Percentiles rank a stretch among this genome's conserved stretches.
phyloP scores from a whole-genome alignment of 1,284 basidiomycete species.

The Ceratobasidium sp. region DNA sequence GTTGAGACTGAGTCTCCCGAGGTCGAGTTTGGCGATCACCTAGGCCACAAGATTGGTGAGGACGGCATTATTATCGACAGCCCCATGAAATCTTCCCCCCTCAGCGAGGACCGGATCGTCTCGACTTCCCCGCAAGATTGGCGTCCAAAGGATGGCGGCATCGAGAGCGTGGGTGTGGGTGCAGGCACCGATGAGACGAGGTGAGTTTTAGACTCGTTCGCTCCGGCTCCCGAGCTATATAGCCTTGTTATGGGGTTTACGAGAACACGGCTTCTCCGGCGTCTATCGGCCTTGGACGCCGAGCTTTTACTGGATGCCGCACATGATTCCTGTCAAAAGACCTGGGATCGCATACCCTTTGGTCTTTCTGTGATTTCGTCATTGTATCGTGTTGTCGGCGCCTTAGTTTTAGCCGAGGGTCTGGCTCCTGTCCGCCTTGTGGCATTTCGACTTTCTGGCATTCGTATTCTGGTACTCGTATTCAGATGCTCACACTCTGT shows the following conservation, averaged over 20 bases:
- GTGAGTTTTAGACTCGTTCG: slow-evolving; percentile 29
- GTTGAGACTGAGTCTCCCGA: neutral
- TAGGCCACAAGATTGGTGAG: neutral
- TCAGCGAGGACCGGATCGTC: too few species aligned
- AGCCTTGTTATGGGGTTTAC: slow-evolving; percentile 14
- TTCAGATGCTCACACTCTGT: neutral
- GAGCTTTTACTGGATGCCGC: neutral
- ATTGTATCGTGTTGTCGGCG: too few species aligned
- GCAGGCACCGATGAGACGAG: slow-evolving; percentile 10
- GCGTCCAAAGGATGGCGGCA: too few species aligned
- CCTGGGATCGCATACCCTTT: too few species aligned
- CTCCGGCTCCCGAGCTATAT: neutral
- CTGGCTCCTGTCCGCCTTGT: neutral
- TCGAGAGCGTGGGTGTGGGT: neutral
- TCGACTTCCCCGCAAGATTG: too few species aligned
- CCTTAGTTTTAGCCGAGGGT: too few species aligned
- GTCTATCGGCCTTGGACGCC: neutral
- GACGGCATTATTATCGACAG: neutral
- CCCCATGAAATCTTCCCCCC: neutral
- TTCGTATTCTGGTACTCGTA: neutral
- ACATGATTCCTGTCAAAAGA: too few species aligned
- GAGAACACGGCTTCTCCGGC: slow-evolving; percentile 3
- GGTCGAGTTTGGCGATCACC: neutral
- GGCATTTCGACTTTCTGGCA: neutral
- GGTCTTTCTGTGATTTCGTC: too few species aligned